Evolutionary conservation across 176 grass and related monocot genomes (phyloP), one percentile per base, ranked within the genome.

Genomic region (Calamus simplicifolius): DNA sequence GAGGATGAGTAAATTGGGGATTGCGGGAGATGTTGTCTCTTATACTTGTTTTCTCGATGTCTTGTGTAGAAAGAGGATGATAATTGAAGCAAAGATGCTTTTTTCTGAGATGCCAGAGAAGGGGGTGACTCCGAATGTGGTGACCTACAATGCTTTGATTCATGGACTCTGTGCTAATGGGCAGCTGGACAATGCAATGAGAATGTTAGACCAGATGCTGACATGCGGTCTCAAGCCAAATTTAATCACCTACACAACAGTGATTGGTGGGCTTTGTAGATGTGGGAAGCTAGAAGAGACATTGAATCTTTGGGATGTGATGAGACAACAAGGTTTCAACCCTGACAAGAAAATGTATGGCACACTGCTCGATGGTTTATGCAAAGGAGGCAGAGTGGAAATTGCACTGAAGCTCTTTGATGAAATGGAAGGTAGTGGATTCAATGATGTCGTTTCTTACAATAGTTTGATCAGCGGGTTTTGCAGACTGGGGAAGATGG

Each of bases 91-190:
- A 50, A 64, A 19, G 26, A 48, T 50, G 31, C 61, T 64, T 64
- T 64, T 64, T 64, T 48, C 31, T 25, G 61, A 64, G 61, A 64
- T 64, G 61, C 13, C 31, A n/a, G 38, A 50, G 21, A 64, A 64
- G 38, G 61, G 61, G 5, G 61, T 64, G 15, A 8, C 43, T 26
- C 61, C 61, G 3, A 64, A 64, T 17, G 61, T 64, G n/a, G 21
- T 64, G 18, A 64, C 61, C 21, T 64, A 50, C 21, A 64, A 64
- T 50, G 31, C 61, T 50, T 16, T 64, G 19, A 50, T 64, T 25
- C 61, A 64, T 50, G 61, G 61, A 13, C 31, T 64, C 4, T 27
- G 61, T 13, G 13, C 3, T 50, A 64, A 64, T 50, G 4, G 43
- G 1, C 18, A 6, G 18, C 5, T 26, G 19, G 19, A 50, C 14